Conservation (phyloP, 139 green algal species). For the Chlorella sp. region DNA sequence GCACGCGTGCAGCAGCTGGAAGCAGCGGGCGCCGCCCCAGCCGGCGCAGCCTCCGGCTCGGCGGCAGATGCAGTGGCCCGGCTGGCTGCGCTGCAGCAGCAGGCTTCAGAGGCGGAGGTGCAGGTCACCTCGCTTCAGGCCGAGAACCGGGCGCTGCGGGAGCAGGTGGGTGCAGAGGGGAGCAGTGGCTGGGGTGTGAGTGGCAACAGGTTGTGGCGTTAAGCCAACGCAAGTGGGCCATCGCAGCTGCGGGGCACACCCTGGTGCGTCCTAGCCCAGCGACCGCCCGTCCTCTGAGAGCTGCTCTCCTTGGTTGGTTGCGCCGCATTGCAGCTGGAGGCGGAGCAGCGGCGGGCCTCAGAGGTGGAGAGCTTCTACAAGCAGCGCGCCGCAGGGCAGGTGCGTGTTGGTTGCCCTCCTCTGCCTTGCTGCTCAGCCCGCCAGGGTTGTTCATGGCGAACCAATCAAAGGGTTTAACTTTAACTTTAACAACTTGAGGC, state of each 20-base stretch:
- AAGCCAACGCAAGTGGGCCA: too few species aligned
- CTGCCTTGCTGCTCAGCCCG: too few species aligned
- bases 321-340: not conserved
- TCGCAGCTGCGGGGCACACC: too few species aligned
- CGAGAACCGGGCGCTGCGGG: conserved; percentile 22
- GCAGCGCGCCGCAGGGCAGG: conserved; percentile 22
- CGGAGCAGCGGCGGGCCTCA: conserved; percentile 40
- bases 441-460: too few species aligned
- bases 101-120: conserved; percentile 19
- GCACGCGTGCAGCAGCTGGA: conserved; percentile 17
- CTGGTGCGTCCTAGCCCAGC: too few species aligned
- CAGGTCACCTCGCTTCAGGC: conserved; percentile 32
- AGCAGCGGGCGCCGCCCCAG: not conserved
- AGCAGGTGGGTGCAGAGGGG: conserved; percentile 19
- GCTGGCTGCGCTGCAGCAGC: conserved; percentile 33
- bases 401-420: conserved; percentile 1
- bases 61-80: not conserved
- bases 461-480: too few species aligned
- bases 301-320: too few species aligned
- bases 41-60: not conserved
- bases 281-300: too few species aligned
- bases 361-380: conserved; percentile 47
- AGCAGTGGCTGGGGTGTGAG: too few species aligned
- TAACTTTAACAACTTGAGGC: too few species aligned
- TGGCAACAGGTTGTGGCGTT: too few species aligned